Base-by-base conservation (phyloP, 1,284 basidiomycete species). In the Cystobasidiaceae sp. region DNA sequence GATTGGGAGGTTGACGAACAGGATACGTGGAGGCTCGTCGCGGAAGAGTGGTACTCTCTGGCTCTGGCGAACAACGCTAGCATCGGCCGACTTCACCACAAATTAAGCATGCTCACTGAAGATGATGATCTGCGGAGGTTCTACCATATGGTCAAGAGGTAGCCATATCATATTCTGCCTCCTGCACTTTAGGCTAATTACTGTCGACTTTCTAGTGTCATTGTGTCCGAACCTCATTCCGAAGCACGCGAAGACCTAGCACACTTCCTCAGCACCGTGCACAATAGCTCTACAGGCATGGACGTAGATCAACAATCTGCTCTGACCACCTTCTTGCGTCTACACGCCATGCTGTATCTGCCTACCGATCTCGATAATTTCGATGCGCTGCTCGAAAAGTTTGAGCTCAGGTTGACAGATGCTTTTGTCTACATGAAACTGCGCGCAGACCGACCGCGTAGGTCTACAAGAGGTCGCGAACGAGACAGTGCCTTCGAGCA, bases 121-220 rank as follows among this genome's bases (percentile, higher is more conserved):
- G 83, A 82, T 0, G 61, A 94, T 71, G 93, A 96, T 70, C 77
- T 93, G n/a, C 81, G 86, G 7, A 86, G 86, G 0, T 81, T 97
- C 9, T 94, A 98, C 75, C 94, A 97, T 77, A 94, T 93, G 71
- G 83, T 86, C n/a, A 97, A 97, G 79, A 94, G 90, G 90, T 90
- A 39, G 57, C 82, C 78, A 0, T 45, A 45, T 39, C 5, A 46
- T 59, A 17, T 9, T 27, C 19, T 5, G 15, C 15, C 41, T 8
- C 6, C 25, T 11, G 33, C 1, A 41, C 32, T 43, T 30, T 1
- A 44, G n/a, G 45, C 32, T 9, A 28, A 19, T 52, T 37, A 21
- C 15, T 27, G 9, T 9, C 9, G 3, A 25, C 25, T 7, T 7
- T 30, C 9, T 56, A 75, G 74, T 46, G 60, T 97, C 81, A 89